Base-by-base conservation (phyloP, 257 asterid genomes). In the Fraxinus cuspidata region DNA sequence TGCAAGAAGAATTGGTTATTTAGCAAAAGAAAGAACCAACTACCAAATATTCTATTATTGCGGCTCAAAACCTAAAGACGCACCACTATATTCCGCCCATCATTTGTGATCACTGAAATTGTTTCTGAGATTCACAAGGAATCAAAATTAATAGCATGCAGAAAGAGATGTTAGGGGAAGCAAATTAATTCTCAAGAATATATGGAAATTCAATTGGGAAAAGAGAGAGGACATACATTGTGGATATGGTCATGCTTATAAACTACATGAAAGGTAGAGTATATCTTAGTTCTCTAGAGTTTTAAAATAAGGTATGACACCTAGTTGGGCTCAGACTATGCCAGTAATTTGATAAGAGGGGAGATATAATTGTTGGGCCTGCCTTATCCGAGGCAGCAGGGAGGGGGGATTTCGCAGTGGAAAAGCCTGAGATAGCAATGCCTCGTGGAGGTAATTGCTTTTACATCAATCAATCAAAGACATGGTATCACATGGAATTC, bases 61-160 rank as follows among this genome's bases (percentile, higher is more conserved):
- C 5, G 34, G 72, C 47, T 15, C 37, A 25, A 53, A 80, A 70
- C 56, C 72, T 25, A 74, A 83, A 78, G 64, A 71, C 97, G 86
- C 80, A 92, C 99, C 91, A 92, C 98, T 69, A 92, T 94, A 74
- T 91, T 94, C 47, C 99, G 92, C 67, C 99, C 99, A 69, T 94
- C 99, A 83, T 92, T 94, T 77, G 97, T 94, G 86, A 94, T 91
- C 38, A 92, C 82, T n/a, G 98, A 92, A 78, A 94, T 94, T 18
- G 89, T 81, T 81, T 94, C 97, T 94, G 93, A 74, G 56, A 84
- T 75, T 16, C 76, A 78, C 74, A 21, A 81, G 53, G 16, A 79
- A 76, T 2, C 69, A 63, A 63, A 25, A 63, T 63, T 23, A 63
- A 63, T 25, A 63, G 69, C 69, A 23, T 1, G 10, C 53, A 75